These are phyloP conservation scores for Cryphonectria radicalis DNA, from an alignment of 2,329 filamentous ascomycete species.

Conservation along the genomic window DNA sequence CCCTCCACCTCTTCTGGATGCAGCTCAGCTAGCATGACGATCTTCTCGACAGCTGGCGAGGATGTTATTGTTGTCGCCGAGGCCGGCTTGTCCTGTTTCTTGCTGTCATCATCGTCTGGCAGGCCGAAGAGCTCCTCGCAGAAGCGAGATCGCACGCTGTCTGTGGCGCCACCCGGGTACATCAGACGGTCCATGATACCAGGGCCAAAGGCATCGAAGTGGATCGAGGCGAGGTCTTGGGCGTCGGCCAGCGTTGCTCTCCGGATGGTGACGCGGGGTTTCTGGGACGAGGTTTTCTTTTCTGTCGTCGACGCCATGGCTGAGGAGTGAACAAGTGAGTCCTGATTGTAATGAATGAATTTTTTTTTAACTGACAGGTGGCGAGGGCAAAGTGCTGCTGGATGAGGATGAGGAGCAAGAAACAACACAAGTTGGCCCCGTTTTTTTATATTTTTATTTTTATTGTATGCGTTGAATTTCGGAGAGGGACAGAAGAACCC, in stretches of 20 bases:
- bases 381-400: background rate
- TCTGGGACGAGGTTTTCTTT: background rate
- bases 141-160: constrained; percentile 29
- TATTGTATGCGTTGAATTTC: background rate
- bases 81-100: background rate
- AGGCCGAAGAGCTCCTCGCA: constrained; percentile 27
- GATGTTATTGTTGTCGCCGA: background rate
- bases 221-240: constrained; percentile 11
- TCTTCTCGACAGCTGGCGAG: background rate
- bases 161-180: constrained; percentile 33
- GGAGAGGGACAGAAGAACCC: background rate
- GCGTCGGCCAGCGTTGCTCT: constrained; percentile 21
- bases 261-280: constrained; percentile 17
- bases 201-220: constrained; percentile 24
- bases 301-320: constrained; percentile 9
- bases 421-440: background rate
- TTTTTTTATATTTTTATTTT: background rate
- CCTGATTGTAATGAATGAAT: background rate
- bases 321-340: background rate
- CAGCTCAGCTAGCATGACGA: constrained; percentile 36
- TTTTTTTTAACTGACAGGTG: no score
- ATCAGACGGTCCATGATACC: constrained; percentile 35
- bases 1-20: constrained; percentile 23
- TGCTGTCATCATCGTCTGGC: background rate
- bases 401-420: background rate